Conservation (phyloP, 116 monocot genomes). For the Papilionanthe hybrid region DNA sequence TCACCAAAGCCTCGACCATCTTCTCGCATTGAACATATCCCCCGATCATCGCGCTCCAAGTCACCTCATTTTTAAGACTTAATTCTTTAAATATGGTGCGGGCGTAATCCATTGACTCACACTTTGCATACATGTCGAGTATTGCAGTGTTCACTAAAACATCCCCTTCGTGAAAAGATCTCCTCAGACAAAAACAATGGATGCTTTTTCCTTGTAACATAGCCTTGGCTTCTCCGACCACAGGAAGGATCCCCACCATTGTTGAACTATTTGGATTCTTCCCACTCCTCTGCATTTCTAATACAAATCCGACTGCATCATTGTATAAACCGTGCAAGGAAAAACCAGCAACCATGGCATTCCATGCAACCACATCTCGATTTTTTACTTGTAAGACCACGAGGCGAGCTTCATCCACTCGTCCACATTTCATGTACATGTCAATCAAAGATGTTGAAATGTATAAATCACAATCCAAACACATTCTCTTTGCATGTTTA, state of each 20-base stretch:
- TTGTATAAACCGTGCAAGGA: conserved; percentile 54
- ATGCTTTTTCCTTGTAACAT: conserved; percentile 45
- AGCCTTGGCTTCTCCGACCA: conserved; percentile 45
- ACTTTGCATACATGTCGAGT: conserved; percentile 73
- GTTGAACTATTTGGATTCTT: conserved; percentile 49
- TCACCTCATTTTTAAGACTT: conserved; percentile 69
- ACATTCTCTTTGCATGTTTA: conserved; percentile 27
- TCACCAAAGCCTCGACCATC: conserved; percentile 45
- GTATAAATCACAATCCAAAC: conserved; percentile 48
- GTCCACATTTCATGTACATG: conserved; percentile 75
- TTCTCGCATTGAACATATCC: conserved; percentile 51
- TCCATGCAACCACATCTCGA: conserved; percentile 64
- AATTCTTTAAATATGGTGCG: conserved; percentile 38
- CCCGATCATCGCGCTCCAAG: conserved; percentile 84
- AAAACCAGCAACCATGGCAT: conserved; percentile 61
- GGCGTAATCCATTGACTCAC: conserved; percentile 43
- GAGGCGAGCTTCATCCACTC: conserved; percentile 20
- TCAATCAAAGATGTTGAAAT: conserved; percentile 69
- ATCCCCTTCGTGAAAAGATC: conserved; percentile 26
- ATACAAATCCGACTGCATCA: conserved; percentile 22
- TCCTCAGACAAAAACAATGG: conserved; percentile 60
- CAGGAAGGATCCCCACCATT: conserved; percentile 57
- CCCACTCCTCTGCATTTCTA: conserved; percentile 47
- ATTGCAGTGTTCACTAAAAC: conserved; percentile 57
- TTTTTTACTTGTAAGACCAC: conserved; percentile 33